Evolutionary conservation across 2,329 filamentous ascomycete species (phyloP), one percentile per base, ranked within the genome.

Genomic region (Alternaria brassicae): DNA sequence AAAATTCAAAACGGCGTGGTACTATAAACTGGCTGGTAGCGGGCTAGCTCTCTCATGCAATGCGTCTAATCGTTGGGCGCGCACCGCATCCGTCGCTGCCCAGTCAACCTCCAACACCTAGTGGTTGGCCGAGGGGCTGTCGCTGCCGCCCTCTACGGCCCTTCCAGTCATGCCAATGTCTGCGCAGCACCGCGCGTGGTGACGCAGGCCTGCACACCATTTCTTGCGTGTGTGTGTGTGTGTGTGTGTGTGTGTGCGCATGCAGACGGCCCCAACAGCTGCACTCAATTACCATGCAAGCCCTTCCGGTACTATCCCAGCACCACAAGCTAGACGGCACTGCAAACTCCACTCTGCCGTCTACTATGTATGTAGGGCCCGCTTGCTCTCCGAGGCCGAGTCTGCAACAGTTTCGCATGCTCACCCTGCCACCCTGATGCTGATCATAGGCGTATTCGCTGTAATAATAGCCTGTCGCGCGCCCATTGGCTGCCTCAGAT

Each of bases 21-120:
- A 65, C 65, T 67, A 65, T 65, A 67, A 61, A 44, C 54, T 48
- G 54, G 44, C 50, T 50, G 34, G 15, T 34, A 34, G 44, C 44
- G 44, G 44, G 44, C 42, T 66, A 62, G 62, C 56, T 56, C 53
- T 52, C 60, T 65, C 59, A 69, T 68, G 68, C 68, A 61, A 63
- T 68, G 67, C 63, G 61, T 65, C 60, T 61, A 58, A 57, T 66
- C 61, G 69, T 71, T 69, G 69, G 69, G 69, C 69, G 56, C 65
- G 56, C 62, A 65, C 56, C 32, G 47, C 63, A 61, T 49, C 39
- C 48, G 42, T 55, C 49, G 58, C 58, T 58, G 60, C 56, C 57
- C 60, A 55, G 52, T 51, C 57, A 58, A 51, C 39, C 39, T 40
- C 41, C 41, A 36, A 54, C 41, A 45, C 52, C 34, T 40, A 19